phyloP scores from a whole-genome alignment of 1,284 basidiomycete genomes.

The Moesziomyces sp. region DNA sequence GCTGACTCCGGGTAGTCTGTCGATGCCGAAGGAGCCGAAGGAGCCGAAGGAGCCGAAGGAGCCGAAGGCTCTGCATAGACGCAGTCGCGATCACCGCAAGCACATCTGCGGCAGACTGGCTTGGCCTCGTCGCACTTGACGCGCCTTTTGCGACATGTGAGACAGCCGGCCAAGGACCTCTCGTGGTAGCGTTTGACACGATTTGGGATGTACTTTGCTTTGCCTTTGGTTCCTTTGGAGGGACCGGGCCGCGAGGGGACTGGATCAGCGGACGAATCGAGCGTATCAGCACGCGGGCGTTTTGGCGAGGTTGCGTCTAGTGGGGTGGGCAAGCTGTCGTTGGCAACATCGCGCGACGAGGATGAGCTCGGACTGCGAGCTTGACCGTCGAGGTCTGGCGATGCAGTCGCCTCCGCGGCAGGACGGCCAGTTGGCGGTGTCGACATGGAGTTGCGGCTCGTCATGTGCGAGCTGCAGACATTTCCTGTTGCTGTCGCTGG shows the following conservation, averaged over 20 bases:
- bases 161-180: conserved; percentile 34
- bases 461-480: not conserved
- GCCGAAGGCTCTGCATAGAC: conserved; percentile 21
- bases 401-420: not conserved
- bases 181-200: conserved; percentile 48
- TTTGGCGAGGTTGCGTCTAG: not conserved
- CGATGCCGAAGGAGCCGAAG: not conserved
- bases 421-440: not conserved
- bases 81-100: conserved; percentile 40
- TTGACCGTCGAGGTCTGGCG: no score
- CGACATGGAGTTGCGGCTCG: not conserved
- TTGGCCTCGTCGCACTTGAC: conserved; percentile 46
- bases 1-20: not conserved
- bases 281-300: conserved; percentile 5
- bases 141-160: conserved; percentile 42
- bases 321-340: not conserved
- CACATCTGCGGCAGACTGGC: conserved; percentile 33
- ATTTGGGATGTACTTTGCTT: conserved; percentile 42
- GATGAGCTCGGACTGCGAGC: not conserved
- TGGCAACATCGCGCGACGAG: not conserved
- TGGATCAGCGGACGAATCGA: not conserved
- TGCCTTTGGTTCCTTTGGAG: conserved; percentile 39
- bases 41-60: not conserved
- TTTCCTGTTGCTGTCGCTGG: not conserved
- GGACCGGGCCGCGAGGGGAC: conserved; percentile 8